A percentile compares a stretch with the other conserved stretches of the same genome.
Evolutionary conservation across 495 filamentous ascomycete species (phyloP).

Genomic region (Cladorrhinum samala): DNA sequence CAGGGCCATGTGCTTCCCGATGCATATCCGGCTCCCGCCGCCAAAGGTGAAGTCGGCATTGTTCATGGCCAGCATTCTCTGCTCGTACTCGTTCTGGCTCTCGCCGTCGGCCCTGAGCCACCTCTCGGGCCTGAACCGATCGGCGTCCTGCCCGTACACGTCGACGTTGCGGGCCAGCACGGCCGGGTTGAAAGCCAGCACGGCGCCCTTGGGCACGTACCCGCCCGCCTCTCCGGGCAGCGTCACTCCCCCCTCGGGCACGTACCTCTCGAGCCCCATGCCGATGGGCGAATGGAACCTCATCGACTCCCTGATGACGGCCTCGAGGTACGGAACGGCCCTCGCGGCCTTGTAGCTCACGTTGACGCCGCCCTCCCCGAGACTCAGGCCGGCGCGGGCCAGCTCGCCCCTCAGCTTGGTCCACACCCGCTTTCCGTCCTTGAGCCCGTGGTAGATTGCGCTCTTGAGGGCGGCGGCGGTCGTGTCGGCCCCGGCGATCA

Average conservation of each 20-base stretch:
- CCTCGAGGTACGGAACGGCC: constrained; percentile 40
- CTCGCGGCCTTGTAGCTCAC: constrained; percentile 12
- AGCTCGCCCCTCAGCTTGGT: constrained; percentile 36
- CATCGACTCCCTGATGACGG: constrained; percentile 47
- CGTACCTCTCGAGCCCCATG: constrained; percentile 40
- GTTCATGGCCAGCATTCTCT: constrained; percentile 25
- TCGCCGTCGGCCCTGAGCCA: constrained; percentile 37
- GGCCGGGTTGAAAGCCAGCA: constrained; percentile 39
- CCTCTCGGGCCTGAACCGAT: constrained; percentile 46
- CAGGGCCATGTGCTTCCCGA: constrained; percentile 38
- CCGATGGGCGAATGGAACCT: constrained; percentile 45
- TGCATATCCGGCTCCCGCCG: constrained; percentile 32
- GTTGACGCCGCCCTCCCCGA: background rate
- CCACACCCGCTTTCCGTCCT: constrained; percentile 24
- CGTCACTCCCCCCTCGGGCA: constrained; percentile 35
- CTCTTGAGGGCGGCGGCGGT: constrained; percentile 44
- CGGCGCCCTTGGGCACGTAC: constrained; percentile 27
- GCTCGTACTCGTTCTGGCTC: constrained; percentile 19
- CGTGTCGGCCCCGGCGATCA: constrained; percentile 50
- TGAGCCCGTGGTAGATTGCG: constrained; percentile 47
- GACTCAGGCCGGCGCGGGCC: constrained; percentile 13
- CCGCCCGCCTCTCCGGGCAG: constrained; percentile 25
- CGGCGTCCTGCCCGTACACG: constrained; percentile 44
- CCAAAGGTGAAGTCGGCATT: constrained; percentile 36
- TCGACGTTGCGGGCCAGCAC: constrained; percentile 30